Base-by-base conservation (phyloP, 768 basidiomycete genomes). In the Boletus rex-veris region DNA sequence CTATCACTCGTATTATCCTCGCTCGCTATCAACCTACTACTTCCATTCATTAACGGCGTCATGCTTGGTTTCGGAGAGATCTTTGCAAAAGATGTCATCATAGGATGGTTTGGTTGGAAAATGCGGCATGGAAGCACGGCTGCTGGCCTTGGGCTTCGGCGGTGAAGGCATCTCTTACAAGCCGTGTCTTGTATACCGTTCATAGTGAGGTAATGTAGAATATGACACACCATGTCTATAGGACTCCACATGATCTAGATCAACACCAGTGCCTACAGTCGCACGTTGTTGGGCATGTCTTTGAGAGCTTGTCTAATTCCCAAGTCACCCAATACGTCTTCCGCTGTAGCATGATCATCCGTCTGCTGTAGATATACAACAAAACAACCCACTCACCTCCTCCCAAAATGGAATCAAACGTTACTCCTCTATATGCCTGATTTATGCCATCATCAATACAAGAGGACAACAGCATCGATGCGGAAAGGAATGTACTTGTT, bases 41-140 rank as follows among this genome's bases (percentile, higher is more conserved):
- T 96, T 37, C 92, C 92, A 0, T 96, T 96, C 69, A 80, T 96
- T 9, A 96, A 95, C 59, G 93, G 92, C 18, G 89, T 96, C 53
- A 96, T 96, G 92, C 82, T 94, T 47, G 92, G 92, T n/a, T 94
- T 95, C 65, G 92, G 92, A 38, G 93, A 96, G 71, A 88, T 96
- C 46, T 92, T 94, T 66, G 92, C 88, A 35, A 88, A 88, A 71
- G 81, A 87, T 42, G 77, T 89, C n/a, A 68, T 90, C 16, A 71
- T 88, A 16, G 66, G 71, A 7, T 79, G 78, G 78, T 65, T 79
- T 39, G 77, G 77, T 36, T 79, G 75, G 75, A 72, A 67, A 59
- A 42, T 50, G 2, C 62, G 59, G 15, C 55, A n/a, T n/a, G 67
- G 71, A 30, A 60, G 58, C 14, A 61, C 45, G 0, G 62, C 60